These are phyloP conservation scores for Capsella bursapastoris DNA, from an alignment of 345 rosid species.

Conservation along the genomic window DNA sequence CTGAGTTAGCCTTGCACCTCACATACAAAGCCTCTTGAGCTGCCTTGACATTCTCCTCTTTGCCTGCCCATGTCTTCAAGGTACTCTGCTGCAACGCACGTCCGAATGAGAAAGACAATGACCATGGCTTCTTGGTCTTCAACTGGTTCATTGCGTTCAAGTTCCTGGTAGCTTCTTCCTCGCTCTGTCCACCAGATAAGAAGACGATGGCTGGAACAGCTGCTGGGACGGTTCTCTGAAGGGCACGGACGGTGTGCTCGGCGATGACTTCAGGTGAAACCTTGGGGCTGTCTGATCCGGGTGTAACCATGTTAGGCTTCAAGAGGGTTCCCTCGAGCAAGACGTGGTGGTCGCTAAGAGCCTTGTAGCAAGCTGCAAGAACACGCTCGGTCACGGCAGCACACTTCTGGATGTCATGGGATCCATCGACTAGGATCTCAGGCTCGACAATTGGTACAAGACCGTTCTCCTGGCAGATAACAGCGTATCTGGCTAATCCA, in stretches of 20 bases:
- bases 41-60: conserved; percentile 70
- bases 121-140: conserved; percentile 92
- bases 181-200: conserved; percentile 91
- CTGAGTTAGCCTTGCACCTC: conserved; percentile 94
- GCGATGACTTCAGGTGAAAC: conserved; percentile 85
- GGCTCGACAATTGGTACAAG: conserved; percentile 97
- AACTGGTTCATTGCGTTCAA: conserved; percentile 96
- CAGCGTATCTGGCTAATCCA: conserved; percentile 66
- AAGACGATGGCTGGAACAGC: conserved; percentile 96
- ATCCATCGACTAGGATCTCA: conserved; percentile 91
- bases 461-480: conserved; percentile 96
- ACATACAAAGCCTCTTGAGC: conserved; percentile 68
- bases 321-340: conserved; percentile 89
- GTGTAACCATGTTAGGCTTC: conserved; percentile 99
- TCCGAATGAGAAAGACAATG: conserved; percentile 89
- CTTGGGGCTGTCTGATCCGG: conserved; percentile 83
- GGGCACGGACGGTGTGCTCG: conserved; percentile 81
- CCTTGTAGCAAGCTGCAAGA: conserved; percentile 97
- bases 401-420: conserved; percentile 84
- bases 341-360: conserved; percentile 90
- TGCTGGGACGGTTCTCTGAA: conserved; percentile 83
- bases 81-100: conserved; percentile 98
- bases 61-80: conserved; percentile 93
- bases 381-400: conserved; percentile 89
- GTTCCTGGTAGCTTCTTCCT: conserved; percentile 91